Conservation (phyloP, 306 rosid genomes). For the Urtica urens region DNA sequence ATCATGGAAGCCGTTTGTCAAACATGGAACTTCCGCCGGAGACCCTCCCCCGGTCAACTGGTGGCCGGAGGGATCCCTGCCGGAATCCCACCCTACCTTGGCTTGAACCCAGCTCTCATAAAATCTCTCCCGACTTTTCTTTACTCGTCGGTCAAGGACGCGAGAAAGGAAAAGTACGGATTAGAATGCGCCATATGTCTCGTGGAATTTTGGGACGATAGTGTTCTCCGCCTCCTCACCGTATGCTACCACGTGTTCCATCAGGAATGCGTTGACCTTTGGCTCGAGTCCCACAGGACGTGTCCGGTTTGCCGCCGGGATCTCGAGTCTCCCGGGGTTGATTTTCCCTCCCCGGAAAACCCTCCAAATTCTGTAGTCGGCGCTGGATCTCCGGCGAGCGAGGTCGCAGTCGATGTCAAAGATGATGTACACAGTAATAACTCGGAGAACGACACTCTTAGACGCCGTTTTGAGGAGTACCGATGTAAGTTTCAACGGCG, state of each 20-base stretch:
- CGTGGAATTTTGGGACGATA: slow-evolving; percentile 38
- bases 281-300: slow-evolving; percentile 54
- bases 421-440: neutral
- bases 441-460: neutral
- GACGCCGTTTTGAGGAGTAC: too few species aligned
- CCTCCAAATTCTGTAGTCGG: neutral
- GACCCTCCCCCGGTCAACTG: slow-evolving; percentile 17
- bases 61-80: neutral
- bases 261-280: slow-evolving; percentile 55
- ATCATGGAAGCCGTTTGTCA: slow-evolving; percentile 12
- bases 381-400: neutral
- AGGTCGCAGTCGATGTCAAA: neutral
- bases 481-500: too few species aligned
- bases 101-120: slow-evolving; percentile 35
- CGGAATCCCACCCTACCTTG: slow-evolving; percentile 11
- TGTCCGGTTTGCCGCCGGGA: slow-evolving; percentile 24
- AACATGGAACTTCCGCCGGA: slow-evolving; percentile 24
- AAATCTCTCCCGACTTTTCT: slow-evolving; percentile 38
- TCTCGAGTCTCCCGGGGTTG: neutral
- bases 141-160: slow-evolving; percentile 35
- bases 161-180: slow-evolving; percentile 22
- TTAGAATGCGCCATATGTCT: slow-evolving; percentile 58
- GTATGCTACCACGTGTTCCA: slow-evolving; percentile 58
- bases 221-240: slow-evolving; percentile 35
- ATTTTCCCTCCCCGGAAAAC: neutral